Percentiles rank a stretch among this genome's conserved stretches.
These are phyloP conservation scores for Aspergillus heteromorphus DNA, from an alignment of 495 filamentous ascomycete genomes.

Conservation along the genomic window DNA sequence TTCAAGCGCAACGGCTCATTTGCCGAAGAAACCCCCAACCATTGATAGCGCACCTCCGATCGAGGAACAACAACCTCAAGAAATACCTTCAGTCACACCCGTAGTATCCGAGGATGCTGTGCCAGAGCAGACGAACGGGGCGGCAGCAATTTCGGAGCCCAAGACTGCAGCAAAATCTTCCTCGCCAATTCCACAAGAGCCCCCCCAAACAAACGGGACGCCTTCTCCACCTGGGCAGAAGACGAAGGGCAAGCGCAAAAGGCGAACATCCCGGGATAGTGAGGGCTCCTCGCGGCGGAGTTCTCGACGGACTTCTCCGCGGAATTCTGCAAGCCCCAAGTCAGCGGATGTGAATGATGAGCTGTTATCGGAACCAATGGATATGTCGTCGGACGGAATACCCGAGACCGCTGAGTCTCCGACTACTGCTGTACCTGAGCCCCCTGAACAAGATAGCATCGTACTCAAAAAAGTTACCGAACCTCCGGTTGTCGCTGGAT, in stretches of 20 bases:
- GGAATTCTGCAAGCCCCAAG: background rate
- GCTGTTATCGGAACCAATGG: background rate
- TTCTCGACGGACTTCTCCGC: background rate
- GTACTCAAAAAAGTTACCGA: background rate
- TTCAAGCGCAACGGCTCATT: background rate
- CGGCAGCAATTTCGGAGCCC: background rate
- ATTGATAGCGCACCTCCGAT: background rate
- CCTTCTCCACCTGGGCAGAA: slow-evolving; percentile 8
- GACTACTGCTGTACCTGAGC: background rate
- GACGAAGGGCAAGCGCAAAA: slow-evolving; percentile 6
- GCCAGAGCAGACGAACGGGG: background rate
- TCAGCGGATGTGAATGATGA: background rate
- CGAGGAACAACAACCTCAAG: background rate
- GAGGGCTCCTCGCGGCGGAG: background rate
- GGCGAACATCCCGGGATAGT: slow-evolving; percentile 4
- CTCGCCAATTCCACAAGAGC: background rate
- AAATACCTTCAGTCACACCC: background rate
- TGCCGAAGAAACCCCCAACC: background rate
- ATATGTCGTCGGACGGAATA: background rate
- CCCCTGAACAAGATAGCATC: background rate
- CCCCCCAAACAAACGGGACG: slow-evolving; percentile 5
- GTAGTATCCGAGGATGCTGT: background rate
- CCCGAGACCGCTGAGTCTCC: background rate
- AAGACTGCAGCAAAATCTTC: background rate
- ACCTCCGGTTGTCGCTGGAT: background rate